Percentiles rank a stretch among this genome's conserved stretches.
Evolutionary conservation across 345 rosid genomes (phyloP).

Genomic region (Rhodamnia rubescens): DNA sequence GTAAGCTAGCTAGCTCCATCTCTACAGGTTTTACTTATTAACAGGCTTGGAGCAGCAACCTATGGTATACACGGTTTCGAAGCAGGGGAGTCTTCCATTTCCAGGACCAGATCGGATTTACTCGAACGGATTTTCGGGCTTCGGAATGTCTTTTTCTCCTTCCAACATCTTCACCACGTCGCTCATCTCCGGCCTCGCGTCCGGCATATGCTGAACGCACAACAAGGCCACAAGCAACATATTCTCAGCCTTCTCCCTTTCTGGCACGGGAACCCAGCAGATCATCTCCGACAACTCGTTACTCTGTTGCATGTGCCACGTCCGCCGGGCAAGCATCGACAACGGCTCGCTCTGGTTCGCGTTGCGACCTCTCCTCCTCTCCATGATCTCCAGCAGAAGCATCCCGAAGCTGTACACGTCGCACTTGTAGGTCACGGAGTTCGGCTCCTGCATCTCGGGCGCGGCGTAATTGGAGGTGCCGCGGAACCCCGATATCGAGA

Average conservation of each 20-base stretch:
- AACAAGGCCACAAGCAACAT: background rate
- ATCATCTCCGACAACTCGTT: background rate
- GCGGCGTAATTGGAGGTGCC: background rate
- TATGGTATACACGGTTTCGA: background rate
- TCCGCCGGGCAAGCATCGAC: background rate
- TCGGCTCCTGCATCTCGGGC: background rate
- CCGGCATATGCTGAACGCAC: background rate
- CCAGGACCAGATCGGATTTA: background rate
- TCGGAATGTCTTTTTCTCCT: background rate
- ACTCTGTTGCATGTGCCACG: background rate
- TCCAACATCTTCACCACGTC: background rate
- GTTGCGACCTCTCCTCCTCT: background rate
- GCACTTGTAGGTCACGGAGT: constrained; percentile 2
- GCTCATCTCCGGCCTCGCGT: background rate
- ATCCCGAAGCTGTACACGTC: constrained; percentile 22
- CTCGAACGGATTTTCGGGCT: background rate
- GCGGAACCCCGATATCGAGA: background rate
- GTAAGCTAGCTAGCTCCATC: too few relatives aligned
- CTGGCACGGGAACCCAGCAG: background rate
- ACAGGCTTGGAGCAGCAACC: background rate
- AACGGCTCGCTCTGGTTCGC: background rate
- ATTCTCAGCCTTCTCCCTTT: background rate
- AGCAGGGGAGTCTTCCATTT: too few relatives aligned
- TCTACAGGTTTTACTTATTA: too few relatives aligned
- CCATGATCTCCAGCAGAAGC: constrained; percentile 7